These are phyloP conservation scores for Friedmanniomyces simplex DNA, from an alignment of 495 filamentous ascomycete species.

Conservation along the genomic window DNA sequence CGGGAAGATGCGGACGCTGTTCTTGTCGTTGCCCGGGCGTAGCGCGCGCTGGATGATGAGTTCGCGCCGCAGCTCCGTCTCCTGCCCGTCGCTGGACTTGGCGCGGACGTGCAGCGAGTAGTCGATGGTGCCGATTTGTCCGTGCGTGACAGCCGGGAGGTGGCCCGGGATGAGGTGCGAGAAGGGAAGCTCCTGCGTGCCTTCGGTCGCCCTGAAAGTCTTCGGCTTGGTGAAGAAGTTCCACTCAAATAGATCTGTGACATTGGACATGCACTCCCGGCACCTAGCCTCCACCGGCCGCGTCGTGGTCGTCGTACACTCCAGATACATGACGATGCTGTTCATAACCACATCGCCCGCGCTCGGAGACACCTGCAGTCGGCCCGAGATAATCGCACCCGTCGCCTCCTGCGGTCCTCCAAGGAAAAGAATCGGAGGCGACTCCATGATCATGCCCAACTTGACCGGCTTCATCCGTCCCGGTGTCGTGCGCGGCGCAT, in stretches of 20 bases:
- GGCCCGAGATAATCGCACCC: conserved; percentile 80
- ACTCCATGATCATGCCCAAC: conserved; percentile 73
- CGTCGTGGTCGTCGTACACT: conserved; percentile 58
- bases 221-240: conserved; percentile 60
- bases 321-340: conserved; percentile 57
- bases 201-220: conserved; percentile 47
- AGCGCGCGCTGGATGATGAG: conserved; percentile 70
- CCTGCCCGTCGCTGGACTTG: conserved; percentile 46
- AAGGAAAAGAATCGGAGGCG: conserved; percentile 78
- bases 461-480: conserved; percentile 37
- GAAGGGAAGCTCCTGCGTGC: conserved; percentile 73
- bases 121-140: conserved; percentile 57
- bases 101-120: conserved; percentile 75
- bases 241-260: conserved; percentile 67
- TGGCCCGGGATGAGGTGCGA: conserved; percentile 79
- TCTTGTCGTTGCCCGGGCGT: conserved; percentile 58
- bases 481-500: neutral
- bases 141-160: conserved; percentile 70
- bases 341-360: conserved; percentile 57
- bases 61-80: conserved; percentile 52
- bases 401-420: conserved; percentile 60
- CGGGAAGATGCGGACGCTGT: conserved; percentile 84
- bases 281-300: conserved; percentile 72
- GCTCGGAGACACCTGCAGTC: conserved; percentile 41
- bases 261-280: conserved; percentile 57